Evolutionary conservation across 177 flowering plant genomes (phyloP).

Genomic region (Vitis hybrid): DNA sequence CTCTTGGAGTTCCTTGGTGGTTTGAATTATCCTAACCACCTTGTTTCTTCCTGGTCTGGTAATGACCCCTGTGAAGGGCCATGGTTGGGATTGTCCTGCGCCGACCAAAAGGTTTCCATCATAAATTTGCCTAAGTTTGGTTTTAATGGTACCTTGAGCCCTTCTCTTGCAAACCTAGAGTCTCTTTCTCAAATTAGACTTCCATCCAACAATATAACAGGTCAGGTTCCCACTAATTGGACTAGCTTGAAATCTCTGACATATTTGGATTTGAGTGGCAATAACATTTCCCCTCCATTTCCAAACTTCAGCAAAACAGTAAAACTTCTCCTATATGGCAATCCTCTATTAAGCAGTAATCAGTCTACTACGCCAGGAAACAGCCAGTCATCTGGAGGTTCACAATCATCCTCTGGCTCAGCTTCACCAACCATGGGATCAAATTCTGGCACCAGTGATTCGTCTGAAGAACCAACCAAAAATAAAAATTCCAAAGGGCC

Average conservation of each 20-base stretch:
- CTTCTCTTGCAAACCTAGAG: constrained; percentile 31
- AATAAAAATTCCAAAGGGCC: constrained; percentile 21
- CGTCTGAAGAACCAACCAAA: constrained; percentile 11
- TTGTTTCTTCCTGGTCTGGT: constrained; percentile 41
- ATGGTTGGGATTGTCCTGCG: constrained; percentile 43
- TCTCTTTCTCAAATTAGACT: constrained; percentile 32
- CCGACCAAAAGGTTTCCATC: constrained; percentile 15
- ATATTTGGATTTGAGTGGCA: constrained; percentile 40
- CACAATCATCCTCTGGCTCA: constrained; percentile 18
- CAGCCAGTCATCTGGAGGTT: constrained; percentile 19
- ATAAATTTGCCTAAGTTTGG: constrained; percentile 30
- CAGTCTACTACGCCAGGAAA: constrained; percentile 18
- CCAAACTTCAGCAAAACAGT: constrained; percentile 32
- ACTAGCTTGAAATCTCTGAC: constrained; percentile 33
- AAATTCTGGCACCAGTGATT: constrained; percentile 3
- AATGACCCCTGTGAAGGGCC: constrained; percentile 38
- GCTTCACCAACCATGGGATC: constrained; percentile 25
- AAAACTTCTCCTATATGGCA: constrained; percentile 25
- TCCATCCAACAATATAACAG: constrained; percentile 29
- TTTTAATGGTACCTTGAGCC: constrained; percentile 45
- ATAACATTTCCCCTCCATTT: constrained; percentile 40
- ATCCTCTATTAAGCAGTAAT: constrained; percentile 27
- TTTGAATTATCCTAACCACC: constrained; percentile 36
- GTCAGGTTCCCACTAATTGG: constrained; percentile 38
- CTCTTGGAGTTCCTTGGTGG: constrained; percentile 40